Evolutionary conservation across 208 protist species (phyloP), one percentile per base, ranked within the genome.

Genomic region (Trypanosoma melophagium): DNA sequence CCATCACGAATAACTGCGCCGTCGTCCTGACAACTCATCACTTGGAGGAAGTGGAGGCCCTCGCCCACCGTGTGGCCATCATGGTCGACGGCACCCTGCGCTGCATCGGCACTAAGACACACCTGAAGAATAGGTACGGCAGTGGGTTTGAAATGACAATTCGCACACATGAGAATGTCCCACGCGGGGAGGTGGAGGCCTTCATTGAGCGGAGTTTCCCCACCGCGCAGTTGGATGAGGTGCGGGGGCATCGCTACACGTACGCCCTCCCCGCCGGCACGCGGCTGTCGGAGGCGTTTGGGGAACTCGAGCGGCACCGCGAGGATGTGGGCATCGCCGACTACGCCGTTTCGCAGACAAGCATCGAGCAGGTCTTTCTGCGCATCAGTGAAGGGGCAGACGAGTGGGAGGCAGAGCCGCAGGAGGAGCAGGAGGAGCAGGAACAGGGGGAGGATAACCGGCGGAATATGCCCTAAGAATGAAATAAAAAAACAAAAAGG

Each of bases 11-110:
- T 35, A 72, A 81, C 67, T 93, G 87, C 77, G 77, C 87, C n/a
- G 73, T 93, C 22, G 84, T 93, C 59, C 70, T 98, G 35, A 97
- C 94, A 25, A 97, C 94, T 38, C 95, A 98, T 56, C 90, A 96
- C 56, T 75, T 98, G 74, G 92, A 97, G 61, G 95, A 98, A 80
- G 84, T 89, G 60, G 92, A 97, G 69, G 90, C 90, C 0, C 74
- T 98, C 12, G 85, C 83, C 31, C 57, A 86, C 59, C 77, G 87
- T 31, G 77, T 97, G 1, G 89, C 86, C 28, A 97, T 98, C 50
- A 95, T 98, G 77, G 79, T 81, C 55, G 70, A 84, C 24, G 97
- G 97, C 57, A 72, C 66, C 45, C 69, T 99, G 40, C 79, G 79
- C 14, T 98, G 93, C 71, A 57, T 98, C 31, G 96, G 96, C 21